A percentile compares a stretch with the other conserved stretches of the same genome.
These are phyloP conservation scores for Eimeria sp. DNA, from an alignment of 169 alveolate species.

Conservation along the genomic window DNA sequence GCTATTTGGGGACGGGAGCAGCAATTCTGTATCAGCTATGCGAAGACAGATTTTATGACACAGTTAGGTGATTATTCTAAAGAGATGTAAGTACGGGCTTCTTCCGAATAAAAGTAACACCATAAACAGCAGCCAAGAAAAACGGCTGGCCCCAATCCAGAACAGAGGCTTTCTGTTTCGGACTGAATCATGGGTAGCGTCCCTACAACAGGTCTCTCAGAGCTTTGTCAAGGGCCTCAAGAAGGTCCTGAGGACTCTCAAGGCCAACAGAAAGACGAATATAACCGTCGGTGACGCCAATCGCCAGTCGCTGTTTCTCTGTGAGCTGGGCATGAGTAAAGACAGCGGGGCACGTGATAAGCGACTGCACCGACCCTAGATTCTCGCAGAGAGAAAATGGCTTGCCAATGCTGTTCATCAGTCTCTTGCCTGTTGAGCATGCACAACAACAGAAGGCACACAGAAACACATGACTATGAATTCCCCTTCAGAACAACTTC, in stretches of 20 bases:
- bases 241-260: slow-evolving; percentile 86
- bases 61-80: neutral
- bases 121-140: neutral
- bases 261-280: slow-evolving; percentile 87
- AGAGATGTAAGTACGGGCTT: neutral
- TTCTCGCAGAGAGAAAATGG: slow-evolving; percentile 89
- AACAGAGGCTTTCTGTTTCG: neutral
- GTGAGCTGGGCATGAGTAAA: slow-evolving; percentile 89
- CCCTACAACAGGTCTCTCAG: slow-evolving; percentile 52
- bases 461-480: neutral
- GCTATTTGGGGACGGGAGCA: too few species aligned
- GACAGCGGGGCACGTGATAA: slow-evolving; percentile 88
- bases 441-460: neutral
- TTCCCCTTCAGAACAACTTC: neutral
- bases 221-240: slow-evolving; percentile 80
- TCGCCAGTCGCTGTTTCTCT: slow-evolving; percentile 85
- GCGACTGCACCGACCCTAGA: slow-evolving; percentile 87
- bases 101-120: neutral
- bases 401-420: slow-evolving; percentile 82
- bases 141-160: neutral
- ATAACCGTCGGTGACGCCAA: slow-evolving; percentile 88
- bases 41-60: too few species aligned
- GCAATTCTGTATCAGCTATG: neutral
- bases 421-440: slow-evolving; percentile 1
- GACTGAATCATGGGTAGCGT: neutral